Evolutionary conservation across 805 yeast genomes (phyloP), one percentile per base, ranked within the genome.

Genomic region (Candida tallmaniae): DNA sequence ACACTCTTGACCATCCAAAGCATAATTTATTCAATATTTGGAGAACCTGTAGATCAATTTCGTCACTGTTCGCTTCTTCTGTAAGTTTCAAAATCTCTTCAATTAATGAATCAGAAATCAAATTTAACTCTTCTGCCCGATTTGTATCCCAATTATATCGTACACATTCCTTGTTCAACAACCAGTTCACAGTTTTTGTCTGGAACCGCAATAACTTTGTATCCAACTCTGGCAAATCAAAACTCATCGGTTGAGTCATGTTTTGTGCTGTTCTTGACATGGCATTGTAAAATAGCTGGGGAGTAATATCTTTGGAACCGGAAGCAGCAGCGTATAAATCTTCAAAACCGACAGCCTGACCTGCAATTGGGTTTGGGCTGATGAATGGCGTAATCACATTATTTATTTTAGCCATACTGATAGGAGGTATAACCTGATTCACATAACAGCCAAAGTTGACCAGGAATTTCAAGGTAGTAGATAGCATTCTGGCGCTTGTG

Each of bases 181-280:
- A 55, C 87, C 87, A 80, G 12, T 59, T 52, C 2, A 80, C 65
- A 2, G 83, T 68, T 27, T 65, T 69, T 4, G 60, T 62, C 50
- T 80, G 87, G 40, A 78, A 80, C 2, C 57, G 56, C 17, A 74
- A 48, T 6, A 75, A 52, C 10, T 57, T 56, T 0, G 75, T 62
- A 7, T 62, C 68, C 5, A 75, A 48, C 24, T 67, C 73, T 0
- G 73, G 68, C 2, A 70, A 57, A 14, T 62, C 58, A 32, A 60
- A 52, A 2, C 45, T 37, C 3, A 40, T 41, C 4, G 36, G 38
- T 20, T 31, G 29, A 1, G 17, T 20, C 1, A 47, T 43, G 0
- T 29, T 39, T 6, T 49, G 45, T 1, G 83, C 74, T 34, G 65
- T 52, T 10, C 67, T 62, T 0, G 80, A 68, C 25, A 78, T 64